A percentile compares a stretch with the other conserved stretches of the same genome.
Conservation (phyloP, 2,329 filamentous ascomycete species). For the Ophiocordyceps unilateralis region DNA sequence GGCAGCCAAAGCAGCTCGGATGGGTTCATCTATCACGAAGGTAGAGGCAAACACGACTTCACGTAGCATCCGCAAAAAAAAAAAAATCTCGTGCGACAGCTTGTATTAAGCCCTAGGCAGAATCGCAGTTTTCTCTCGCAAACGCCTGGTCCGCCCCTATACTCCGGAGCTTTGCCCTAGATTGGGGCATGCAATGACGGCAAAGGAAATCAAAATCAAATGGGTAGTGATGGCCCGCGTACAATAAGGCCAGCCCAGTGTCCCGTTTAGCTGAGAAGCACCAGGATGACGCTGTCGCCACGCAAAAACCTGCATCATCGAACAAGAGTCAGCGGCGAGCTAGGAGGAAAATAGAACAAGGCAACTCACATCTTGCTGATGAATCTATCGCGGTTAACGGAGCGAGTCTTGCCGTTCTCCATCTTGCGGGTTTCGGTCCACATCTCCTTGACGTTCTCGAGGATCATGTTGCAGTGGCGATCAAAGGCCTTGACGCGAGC, state of each 20-base stretch:
- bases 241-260: not conserved
- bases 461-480: slow-evolving; percentile 96
- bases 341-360: not conserved
- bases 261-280: slow-evolving; percentile 50
- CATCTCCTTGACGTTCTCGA: slow-evolving; percentile 93
- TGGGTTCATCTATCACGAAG: too few species aligned
- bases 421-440: slow-evolving; percentile 68
- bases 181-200: slow-evolving; percentile 7
- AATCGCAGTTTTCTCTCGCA: slow-evolving; percentile 10
- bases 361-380: slow-evolving; percentile 79
- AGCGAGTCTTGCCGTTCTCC: slow-evolving; percentile 63
- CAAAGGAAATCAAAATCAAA: slow-evolving; percentile 1
- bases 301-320: slow-evolving; percentile 68
- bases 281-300: slow-evolving; percentile 76
- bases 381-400: slow-evolving; percentile 92
- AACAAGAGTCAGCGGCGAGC: not conserved
- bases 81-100: not conserved
- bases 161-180: slow-evolving; percentile 7
- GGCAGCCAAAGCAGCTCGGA: too few species aligned
- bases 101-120: not conserved
- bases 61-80: too few species aligned
- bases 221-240: not conserved
- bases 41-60: not conserved
- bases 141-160: slow-evolving; percentile 18
- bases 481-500: slow-evolving; percentile 98